Percentiles rank a stretch among this genome's conserved stretches.
Conservation (phyloP, 495 filamentous ascomycete species). For the Delitschia confertaspora region DNA sequence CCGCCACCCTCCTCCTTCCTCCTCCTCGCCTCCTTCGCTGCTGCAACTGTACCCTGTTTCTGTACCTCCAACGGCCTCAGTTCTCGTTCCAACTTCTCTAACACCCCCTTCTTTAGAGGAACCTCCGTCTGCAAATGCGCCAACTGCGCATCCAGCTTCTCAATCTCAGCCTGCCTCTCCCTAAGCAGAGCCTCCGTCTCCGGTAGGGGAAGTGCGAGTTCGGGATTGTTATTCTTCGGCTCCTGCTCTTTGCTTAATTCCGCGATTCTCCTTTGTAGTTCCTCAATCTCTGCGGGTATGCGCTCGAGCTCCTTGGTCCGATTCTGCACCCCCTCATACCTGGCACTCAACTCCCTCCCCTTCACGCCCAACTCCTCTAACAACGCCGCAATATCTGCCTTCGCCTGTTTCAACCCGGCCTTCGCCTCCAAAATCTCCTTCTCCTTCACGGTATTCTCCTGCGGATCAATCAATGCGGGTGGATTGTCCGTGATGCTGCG, state of each 20-base stretch:
- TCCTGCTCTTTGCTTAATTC: constrained; percentile 42
- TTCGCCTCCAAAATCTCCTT: constrained; percentile 61
- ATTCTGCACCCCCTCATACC: constrained; percentile 54
- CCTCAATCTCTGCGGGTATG: constrained; percentile 56
- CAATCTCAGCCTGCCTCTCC: constrained; percentile 51
- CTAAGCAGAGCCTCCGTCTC: constrained; percentile 52
- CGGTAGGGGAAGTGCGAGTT: constrained; percentile 45
- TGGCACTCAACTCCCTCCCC: constrained; percentile 48
- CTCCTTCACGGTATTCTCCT: constrained; percentile 78
- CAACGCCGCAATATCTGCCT: constrained; percentile 67
- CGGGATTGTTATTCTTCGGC: constrained; percentile 35
- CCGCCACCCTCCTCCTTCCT: constrained; percentile 59
- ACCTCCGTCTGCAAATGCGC: constrained; percentile 53
- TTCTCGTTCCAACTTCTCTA: constrained; percentile 64
- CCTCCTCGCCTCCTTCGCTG: constrained; percentile 70
- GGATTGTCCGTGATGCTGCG: constrained; percentile 75
- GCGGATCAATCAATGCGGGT: constrained; percentile 68
- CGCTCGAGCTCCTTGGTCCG: constrained; percentile 50
- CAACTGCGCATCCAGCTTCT: constrained; percentile 58
- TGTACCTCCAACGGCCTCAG: constrained; percentile 60
- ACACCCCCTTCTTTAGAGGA: constrained; percentile 63
- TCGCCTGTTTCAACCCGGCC: constrained; percentile 62
- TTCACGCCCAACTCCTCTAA: constrained; percentile 61
- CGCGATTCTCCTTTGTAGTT: constrained; percentile 51
- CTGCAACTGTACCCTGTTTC: constrained; percentile 54